These are phyloP conservation scores for Dillenia suffruticosa DNA, from an alignment of 164 flowering plant species.

Conservation along the genomic window DNA sequence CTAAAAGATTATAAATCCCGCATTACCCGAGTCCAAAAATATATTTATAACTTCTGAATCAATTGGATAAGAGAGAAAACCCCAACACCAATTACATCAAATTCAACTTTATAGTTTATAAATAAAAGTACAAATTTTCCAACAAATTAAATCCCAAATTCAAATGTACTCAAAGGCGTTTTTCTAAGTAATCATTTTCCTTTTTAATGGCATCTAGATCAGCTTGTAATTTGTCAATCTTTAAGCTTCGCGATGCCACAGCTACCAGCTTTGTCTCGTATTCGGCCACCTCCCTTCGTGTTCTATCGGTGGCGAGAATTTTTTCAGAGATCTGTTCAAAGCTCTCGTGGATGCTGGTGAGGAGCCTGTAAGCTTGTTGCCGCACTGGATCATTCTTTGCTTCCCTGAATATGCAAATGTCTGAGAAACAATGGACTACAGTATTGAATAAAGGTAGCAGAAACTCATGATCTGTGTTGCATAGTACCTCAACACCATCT, in stretches of 20 bases:
- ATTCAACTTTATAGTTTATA: no score
- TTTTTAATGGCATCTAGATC: slow-evolving; percentile 60
- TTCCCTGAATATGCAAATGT: slow-evolving; percentile 43
- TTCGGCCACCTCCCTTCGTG: slow-evolving; percentile 56
- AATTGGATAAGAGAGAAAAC: no score
- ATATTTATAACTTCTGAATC: no score
- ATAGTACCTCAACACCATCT: slow-evolving; percentile 59
- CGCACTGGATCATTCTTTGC: slow-evolving; percentile 73
- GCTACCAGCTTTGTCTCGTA: slow-evolving; percentile 64
- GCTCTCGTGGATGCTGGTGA: slow-evolving; percentile 64
- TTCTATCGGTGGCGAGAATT: slow-evolving; percentile 60
- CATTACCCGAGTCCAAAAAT: no score
- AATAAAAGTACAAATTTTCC: no score
- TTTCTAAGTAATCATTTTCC: slow-evolving; percentile 60
- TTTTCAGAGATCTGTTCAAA: slow-evolving; percentile 64
- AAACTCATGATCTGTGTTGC: not conserved
- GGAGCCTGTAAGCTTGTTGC: slow-evolving; percentile 63
- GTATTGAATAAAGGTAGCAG: not conserved
- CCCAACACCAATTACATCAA: no score
- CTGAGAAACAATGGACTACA: not conserved
- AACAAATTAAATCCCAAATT: no score
- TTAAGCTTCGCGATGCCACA: slow-evolving; percentile 38
- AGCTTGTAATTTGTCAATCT: slow-evolving; percentile 50
- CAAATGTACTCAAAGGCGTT: slow-evolving; percentile 5
- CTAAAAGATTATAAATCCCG: no score